A percentile compares a stretch with the other conserved stretches of the same genome.
Conservation (phyloP, 2,329 filamentous ascomycete genomes). For the Dactylonectria macrodidyma region DNA sequence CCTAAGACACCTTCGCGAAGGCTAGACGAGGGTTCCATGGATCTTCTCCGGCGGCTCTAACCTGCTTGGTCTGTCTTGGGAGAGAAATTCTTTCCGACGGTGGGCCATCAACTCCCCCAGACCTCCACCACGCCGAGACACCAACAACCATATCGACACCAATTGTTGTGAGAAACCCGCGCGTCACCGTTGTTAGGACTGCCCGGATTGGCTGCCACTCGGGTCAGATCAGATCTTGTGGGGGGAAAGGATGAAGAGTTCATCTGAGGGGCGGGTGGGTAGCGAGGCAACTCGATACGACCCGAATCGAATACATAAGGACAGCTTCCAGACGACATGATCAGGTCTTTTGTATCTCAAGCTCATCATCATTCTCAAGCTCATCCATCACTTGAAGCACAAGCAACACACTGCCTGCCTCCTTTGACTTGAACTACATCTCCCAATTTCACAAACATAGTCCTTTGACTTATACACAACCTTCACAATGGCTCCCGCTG, state of each 20-base stretch:
- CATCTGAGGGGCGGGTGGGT: slow-evolving; percentile 14
- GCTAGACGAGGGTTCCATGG: slow-evolving; percentile 8
- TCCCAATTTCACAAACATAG: slow-evolving; percentile 8
- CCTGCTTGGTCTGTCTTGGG: slow-evolving; percentile 29
- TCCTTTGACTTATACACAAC: slow-evolving; percentile 33
- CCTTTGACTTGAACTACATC: slow-evolving; percentile 9
- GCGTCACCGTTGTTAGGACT: slow-evolving; percentile 37
- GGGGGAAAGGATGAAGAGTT: slow-evolving; percentile 39
- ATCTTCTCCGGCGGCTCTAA: slow-evolving; percentile 42
- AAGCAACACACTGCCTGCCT: slow-evolving; percentile 3
- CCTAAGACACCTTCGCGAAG: not conserved
- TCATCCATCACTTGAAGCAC: slow-evolving; percentile 26
- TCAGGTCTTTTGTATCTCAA: slow-evolving; percentile 21
- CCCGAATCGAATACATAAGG: slow-evolving; percentile 29
- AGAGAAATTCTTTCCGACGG: slow-evolving; percentile 42
- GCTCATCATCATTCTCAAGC: slow-evolving; percentile 5
- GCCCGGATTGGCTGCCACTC: slow-evolving; percentile 43
- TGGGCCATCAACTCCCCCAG: slow-evolving; percentile 40
- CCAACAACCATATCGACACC: slow-evolving; percentile 32
- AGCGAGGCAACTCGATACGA: slow-evolving; percentile 34
- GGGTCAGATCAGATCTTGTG: slow-evolving; percentile 26
- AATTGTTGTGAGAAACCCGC: slow-evolving; percentile 38
- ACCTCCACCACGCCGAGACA: slow-evolving; percentile 37
- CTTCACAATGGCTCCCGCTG: slow-evolving; percentile 46
- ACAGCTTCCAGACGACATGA: slow-evolving; percentile 19